Evolutionary conservation across 257 asterid species (phyloP).

Genomic region (Eucommia ulmoides): DNA sequence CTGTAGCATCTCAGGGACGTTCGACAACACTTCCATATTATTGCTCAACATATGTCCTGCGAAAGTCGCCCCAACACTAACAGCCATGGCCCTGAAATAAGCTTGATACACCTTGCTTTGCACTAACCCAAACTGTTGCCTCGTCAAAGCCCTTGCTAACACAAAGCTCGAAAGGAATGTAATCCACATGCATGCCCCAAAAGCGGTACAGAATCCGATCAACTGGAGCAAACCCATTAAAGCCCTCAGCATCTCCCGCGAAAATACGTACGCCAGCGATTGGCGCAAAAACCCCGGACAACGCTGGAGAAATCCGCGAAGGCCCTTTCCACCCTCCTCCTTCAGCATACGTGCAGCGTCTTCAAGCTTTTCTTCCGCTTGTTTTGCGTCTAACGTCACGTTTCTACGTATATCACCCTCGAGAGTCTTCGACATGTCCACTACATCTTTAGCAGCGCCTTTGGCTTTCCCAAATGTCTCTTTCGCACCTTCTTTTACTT

Average conservation of each 20-base stretch:
- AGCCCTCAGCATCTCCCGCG: slow-evolving; percentile 14
- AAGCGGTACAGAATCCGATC: slow-evolving; percentile 49
- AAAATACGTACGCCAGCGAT: slow-evolving; percentile 15
- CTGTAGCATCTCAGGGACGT: slow-evolving; percentile 17
- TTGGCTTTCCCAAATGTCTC: slow-evolving; percentile 11
- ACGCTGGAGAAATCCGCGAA: slow-evolving; percentile 24
- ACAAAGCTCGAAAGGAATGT: slow-evolving; percentile 65
- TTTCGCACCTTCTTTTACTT: slow-evolving; percentile 4
- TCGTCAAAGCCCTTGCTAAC: slow-evolving; percentile 43
- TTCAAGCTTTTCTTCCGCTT: slow-evolving; percentile 11
- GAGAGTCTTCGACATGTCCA: slow-evolving; percentile 9
- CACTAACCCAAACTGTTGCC: slow-evolving; percentile 56
- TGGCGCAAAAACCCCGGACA: too few species aligned
- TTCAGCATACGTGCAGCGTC: slow-evolving; percentile 9
- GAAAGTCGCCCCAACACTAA: slow-evolving; percentile 36
- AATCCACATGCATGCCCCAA: slow-evolving; percentile 66
- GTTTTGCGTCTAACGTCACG: slow-evolving; percentile 4
- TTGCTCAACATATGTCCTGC: slow-evolving; percentile 39
- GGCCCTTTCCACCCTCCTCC: slow-evolving; percentile 24
- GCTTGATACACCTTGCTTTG: slow-evolving; percentile 71
- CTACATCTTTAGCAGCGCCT: background rate
- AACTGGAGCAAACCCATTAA: slow-evolving; percentile 25
- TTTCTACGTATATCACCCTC: slow-evolving; percentile 8
- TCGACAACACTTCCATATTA: background rate
- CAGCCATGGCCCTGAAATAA: slow-evolving; percentile 67